phyloP scores from a whole-genome alignment of 345 rosid genomes.

The Noccaea caerulescens region DNA sequence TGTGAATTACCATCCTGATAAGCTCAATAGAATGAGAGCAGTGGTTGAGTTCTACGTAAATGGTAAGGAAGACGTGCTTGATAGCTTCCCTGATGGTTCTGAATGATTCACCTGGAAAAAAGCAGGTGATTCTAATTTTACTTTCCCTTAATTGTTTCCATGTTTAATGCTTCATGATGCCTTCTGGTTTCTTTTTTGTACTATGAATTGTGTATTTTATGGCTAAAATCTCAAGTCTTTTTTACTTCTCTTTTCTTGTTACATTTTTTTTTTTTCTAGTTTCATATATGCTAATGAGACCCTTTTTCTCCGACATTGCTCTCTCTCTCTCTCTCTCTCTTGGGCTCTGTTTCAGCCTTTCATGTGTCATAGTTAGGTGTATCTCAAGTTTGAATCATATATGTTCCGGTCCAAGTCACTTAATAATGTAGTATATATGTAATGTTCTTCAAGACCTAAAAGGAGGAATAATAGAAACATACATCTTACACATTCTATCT shows the following conservation, averaged over 20 bases:
- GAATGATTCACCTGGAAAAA: slow-evolving; percentile 49
- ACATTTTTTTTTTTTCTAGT: neutral
- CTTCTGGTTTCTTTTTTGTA: slow-evolving; percentile 30
- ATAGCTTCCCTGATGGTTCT: slow-evolving; percentile 91
- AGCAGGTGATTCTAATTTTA: slow-evolving; percentile 30
- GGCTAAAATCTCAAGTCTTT: slow-evolving; percentile 4
- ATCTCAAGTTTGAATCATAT: slow-evolving; percentile 9
- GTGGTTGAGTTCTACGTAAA: slow-evolving; percentile 81
- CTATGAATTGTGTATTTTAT: slow-evolving; percentile 36
- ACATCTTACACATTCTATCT: slow-evolving; percentile 41
- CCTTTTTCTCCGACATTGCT: no score
- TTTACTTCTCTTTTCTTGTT: neutral
- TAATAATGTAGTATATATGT: slow-evolving; percentile 19
- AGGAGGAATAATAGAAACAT: slow-evolving; percentile 34
- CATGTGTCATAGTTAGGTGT: slow-evolving; percentile 10
- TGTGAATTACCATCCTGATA: slow-evolving; percentile 92
- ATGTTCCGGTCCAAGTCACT: slow-evolving; percentile 11
- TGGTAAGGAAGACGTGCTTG: slow-evolving; percentile 80
- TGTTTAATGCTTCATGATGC: slow-evolving; percentile 23
- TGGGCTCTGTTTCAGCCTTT: neutral
- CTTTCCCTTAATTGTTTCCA: slow-evolving; percentile 9
- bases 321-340: neutral
- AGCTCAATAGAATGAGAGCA: slow-evolving; percentile 87
- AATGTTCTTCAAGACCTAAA: slow-evolving; percentile 26
- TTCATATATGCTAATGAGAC: slow-evolving; percentile 17